Base-by-base conservation (phyloP, 306 rosid genomes). In the Rosa rugosa region DNA sequence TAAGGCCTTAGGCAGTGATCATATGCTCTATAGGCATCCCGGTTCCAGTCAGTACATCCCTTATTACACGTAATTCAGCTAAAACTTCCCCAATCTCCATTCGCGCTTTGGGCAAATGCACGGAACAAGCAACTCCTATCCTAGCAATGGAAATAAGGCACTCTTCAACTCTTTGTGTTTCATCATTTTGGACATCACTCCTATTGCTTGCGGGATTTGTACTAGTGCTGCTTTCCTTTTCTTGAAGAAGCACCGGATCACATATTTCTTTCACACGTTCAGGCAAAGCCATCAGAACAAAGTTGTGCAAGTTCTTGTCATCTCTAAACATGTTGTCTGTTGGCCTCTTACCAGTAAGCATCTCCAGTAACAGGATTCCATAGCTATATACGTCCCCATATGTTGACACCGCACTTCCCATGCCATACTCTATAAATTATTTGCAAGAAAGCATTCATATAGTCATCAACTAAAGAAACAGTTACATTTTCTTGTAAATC, bases 271-370 rank as follows among this genome's bases (percentile, higher is more conserved):
- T 40, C 4, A 79, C 40, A 8, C 5, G 41, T 1, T 71, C 59
- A 2, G 88, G 76, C 57, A 82, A 38, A 6, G 79, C 71, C 47
- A 49, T 27, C 10, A 8, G 18, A 49, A 69, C 84, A 69, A 53
- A 72, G 50, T 72, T 79, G 77, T 82, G 81, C 65, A 85, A 73
- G 71, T 77, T 82, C 5, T 60, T 17, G 4, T n/a, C 88, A 18
- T 85, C 78, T 23, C 13, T 79, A 40, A 85, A 85, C 47, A 82
- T 76, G 0, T 44, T 74, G 44, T 82, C 72, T 7, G 81, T 81
- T 2, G 84, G 84, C 49, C 69, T 81, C 50, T 76, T 76, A 5
- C 68, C 69, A 1, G 77, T 76, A 36, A 72, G 44, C 76, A 50
- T 72, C 76, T 17, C 63, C 10, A 72, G 20, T 27, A 50, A 6